These are phyloP conservation scores for Glonium stellatum DNA, from an alignment of 495 filamentous ascomycete genomes.

Conservation along the genomic window DNA sequence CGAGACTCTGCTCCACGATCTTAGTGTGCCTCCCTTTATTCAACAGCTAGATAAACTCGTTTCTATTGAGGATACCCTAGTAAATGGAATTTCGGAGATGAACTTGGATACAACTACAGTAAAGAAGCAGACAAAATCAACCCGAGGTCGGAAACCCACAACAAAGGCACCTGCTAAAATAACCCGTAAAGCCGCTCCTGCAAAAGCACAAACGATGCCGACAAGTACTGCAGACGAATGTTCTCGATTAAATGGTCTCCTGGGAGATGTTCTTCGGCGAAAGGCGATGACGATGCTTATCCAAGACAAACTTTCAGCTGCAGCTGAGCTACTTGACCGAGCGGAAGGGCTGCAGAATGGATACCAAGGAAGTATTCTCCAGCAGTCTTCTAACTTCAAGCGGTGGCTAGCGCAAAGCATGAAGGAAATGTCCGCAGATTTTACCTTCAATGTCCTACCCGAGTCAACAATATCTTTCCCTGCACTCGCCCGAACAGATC, in stretches of 20 bases:
- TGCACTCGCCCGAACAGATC: conserved; percentile 42
- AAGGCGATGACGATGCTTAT: conserved; percentile 53
- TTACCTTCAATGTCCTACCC: conserved; percentile 78
- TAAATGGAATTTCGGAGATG: conserved; percentile 8
- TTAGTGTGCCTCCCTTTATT: conserved; percentile 10
- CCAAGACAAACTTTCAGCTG: conserved; percentile 50
- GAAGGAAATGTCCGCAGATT: conserved; percentile 65
- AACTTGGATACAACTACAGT: background rate
- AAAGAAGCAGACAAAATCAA: conserved; percentile 1
- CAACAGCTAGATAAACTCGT: conserved; percentile 5
- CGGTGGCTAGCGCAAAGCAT: conserved; percentile 53
- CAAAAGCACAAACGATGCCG: background rate
- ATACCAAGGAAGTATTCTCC: conserved; percentile 4
- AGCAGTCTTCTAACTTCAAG: conserved; percentile 28
- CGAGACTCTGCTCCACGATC: conserved; percentile 16
- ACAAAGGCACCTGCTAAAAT: conserved; percentile 6
- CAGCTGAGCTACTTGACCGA: conserved; percentile 41
- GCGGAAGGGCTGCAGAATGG: conserved; percentile 12
- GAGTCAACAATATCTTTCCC: conserved; percentile 87
- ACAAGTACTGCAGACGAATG: conserved; percentile 17
- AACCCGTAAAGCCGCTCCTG: background rate
- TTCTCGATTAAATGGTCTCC: conserved; percentile 6
- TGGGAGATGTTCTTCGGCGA: conserved; percentile 17
- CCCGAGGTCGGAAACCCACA: conserved; percentile 11
- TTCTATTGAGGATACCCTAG: conserved; percentile 5